phyloP scores from a whole-genome alignment of 176 grass and related monocot genomes.

The Saccharum spontaneum region DNA sequence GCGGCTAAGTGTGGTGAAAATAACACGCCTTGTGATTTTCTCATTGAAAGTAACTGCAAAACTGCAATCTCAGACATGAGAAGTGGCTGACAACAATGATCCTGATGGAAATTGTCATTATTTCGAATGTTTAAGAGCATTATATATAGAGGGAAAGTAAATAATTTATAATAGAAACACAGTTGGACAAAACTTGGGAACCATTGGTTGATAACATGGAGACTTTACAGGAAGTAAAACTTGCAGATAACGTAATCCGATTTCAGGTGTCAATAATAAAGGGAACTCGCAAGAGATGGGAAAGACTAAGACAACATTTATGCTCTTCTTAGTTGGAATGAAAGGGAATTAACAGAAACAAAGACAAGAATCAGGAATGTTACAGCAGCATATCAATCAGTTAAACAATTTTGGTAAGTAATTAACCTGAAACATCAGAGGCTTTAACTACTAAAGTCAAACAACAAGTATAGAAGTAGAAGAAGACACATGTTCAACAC shows the following conservation, averaged over 20 bases:
- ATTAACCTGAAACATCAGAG: not conserved
- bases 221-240: not conserved
- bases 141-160: not conserved
- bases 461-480: not conserved
- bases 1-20: constrained; percentile 96
- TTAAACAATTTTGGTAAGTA: not conserved
- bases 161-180: constrained; percentile 23
- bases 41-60: constrained; percentile 92
- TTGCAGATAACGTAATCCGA: not conserved
- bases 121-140: not conserved
- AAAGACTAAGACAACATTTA: not conserved
- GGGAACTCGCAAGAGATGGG: not conserved
- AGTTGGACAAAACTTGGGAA: constrained; percentile 40
- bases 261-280: not conserved
- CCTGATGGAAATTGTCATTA: not conserved
- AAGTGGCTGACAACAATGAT: constrained; percentile 20
- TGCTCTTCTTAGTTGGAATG: not conserved
- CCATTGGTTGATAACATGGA: not conserved
- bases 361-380: not conserved
- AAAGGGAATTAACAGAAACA: not conserved
- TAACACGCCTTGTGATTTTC: constrained; percentile 79
- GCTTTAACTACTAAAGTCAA: not conserved
- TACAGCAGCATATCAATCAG: not conserved
- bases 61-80: constrained; percentile 52
- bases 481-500: not conserved